Conservation (phyloP, 495 filamentous ascomycete genomes). For the Penicillium paradoxum region DNA sequence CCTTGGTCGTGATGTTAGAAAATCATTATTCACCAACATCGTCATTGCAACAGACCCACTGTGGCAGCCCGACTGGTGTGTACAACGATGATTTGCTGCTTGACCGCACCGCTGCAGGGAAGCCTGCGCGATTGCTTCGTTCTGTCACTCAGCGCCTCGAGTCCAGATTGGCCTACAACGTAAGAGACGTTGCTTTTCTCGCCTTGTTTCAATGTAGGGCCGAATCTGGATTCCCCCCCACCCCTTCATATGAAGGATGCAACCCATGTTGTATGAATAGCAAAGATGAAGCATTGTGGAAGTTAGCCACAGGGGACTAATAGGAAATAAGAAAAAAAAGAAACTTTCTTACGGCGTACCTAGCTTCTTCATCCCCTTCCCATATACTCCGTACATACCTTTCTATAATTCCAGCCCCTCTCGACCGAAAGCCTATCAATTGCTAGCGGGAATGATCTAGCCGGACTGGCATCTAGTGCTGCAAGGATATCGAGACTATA, state of each 20-base stretch:
- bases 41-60: constrained; percentile 22
- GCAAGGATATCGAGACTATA: constrained; percentile 26
- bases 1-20: neutral
- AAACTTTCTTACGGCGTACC: neutral
- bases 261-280: neutral
- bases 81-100: constrained; percentile 38
- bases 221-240: neutral
- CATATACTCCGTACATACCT: neutral
- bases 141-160: constrained; percentile 15
- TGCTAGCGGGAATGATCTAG: neutral
- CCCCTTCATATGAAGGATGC: neutral
- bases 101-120: constrained; percentile 17
- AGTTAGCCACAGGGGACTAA: neutral
- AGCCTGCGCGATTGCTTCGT: constrained; percentile 22
- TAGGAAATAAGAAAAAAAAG: too few species aligned
- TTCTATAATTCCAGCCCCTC: neutral
- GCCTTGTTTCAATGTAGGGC: neutral
- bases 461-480: constrained; percentile 3
- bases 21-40: constrained; percentile 17
- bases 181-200: neutral
- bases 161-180: constrained; percentile 17
- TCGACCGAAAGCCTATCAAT: neutral
- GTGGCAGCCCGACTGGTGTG: constrained; percentile 28
- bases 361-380: neutral
- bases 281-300: neutral